These are phyloP conservation scores for Exsudoporus frostii DNA, from an alignment of 768 basidiomycete species.

Conservation along the genomic window DNA sequence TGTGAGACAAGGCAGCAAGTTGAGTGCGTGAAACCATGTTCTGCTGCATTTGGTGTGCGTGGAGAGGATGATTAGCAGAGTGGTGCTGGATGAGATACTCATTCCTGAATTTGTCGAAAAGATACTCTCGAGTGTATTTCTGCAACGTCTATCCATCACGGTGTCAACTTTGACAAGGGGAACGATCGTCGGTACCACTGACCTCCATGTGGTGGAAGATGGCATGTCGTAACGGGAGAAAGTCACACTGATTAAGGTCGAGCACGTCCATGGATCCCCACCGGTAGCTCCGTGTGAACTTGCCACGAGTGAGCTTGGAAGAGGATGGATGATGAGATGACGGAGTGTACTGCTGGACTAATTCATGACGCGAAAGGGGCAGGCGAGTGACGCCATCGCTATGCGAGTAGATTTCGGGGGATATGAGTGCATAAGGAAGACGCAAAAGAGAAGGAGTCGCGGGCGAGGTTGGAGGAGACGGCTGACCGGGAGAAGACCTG, in stretches of 20 bases:
- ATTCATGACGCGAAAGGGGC: conserved; percentile 62
- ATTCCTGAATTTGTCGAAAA: conserved; percentile 71
- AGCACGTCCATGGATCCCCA: conserved; percentile 85
- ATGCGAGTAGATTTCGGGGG: conserved; percentile 81
- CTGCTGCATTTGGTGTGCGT: conserved; percentile 44
- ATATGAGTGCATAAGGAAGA: conserved; percentile 81
- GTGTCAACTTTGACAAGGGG: conserved; percentile 15
- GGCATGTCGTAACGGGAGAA: conserved; percentile 68
- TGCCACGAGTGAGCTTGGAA: conserved; percentile 52
- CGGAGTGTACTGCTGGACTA: conserved; percentile 71
- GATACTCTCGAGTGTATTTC: conserved; percentile 80
- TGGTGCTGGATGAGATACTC: conserved; percentile 58
- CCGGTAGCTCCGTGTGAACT: conserved; percentile 69
- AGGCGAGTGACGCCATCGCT: conserved; percentile 70
- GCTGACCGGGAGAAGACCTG: conserved; percentile 47
- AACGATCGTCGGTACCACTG: conserved; percentile 28
- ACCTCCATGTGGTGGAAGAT: conserved; percentile 91
- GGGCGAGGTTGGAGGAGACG: conserved; percentile 68
- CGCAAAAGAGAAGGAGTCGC: conserved; percentile 56
- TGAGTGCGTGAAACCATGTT: conserved; percentile 33
- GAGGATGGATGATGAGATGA: conserved; percentile 42
- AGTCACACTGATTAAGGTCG: conserved; percentile 78
- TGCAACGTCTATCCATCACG: conserved; percentile 62
- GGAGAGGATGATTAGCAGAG: conserved; percentile 40
- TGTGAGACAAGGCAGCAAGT: conserved; percentile 31